Percentiles rank a stretch among this genome's conserved stretches.
Evolutionary conservation across 768 basidiomycete genomes (phyloP).

Genomic region (Candolleomyces eurysporus): DNA sequence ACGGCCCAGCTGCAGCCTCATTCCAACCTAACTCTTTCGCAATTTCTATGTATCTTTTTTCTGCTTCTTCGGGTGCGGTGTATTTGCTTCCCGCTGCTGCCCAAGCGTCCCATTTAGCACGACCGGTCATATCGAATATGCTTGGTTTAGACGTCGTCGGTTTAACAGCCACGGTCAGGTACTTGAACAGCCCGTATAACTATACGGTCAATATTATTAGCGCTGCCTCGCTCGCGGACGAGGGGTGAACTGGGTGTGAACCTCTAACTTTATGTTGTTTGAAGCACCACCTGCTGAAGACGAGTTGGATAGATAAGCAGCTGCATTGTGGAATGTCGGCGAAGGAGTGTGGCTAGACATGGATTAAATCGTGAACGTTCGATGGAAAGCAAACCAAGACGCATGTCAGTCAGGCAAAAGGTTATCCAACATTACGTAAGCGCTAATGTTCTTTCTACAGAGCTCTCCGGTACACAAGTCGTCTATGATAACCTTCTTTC

Average conservation of each 20-base stretch:
- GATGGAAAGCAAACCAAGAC: no score
- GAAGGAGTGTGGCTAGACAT: conserved; percentile 27
- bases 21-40: conserved; percentile 74
- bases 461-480: no score
- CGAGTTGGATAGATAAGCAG: conserved; percentile 57
- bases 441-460: no score
- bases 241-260: conserved; percentile 33
- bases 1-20: conserved; percentile 8
- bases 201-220: conserved; percentile 23
- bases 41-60: conserved; percentile 65
- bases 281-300: conserved; percentile 55
- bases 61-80: conserved; percentile 41
- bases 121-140: conserved; percentile 74
- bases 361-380: neutral
- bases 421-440: no score
- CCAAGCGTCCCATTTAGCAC: conserved; percentile 92
- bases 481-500: no score
- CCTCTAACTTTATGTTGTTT: conserved; percentile 72
- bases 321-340: conserved; percentile 55
- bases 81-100: conserved; percentile 48
- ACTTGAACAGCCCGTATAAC: conserved; percentile 88
- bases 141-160: conserved; percentile 65
- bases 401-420: no score
- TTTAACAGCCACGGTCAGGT: conserved; percentile 52
- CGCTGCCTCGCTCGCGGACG: conserved; percentile 7